Evolutionary conservation across 257 asterid species (phyloP).

Genomic region (Ajuga chamaepitys): DNA sequence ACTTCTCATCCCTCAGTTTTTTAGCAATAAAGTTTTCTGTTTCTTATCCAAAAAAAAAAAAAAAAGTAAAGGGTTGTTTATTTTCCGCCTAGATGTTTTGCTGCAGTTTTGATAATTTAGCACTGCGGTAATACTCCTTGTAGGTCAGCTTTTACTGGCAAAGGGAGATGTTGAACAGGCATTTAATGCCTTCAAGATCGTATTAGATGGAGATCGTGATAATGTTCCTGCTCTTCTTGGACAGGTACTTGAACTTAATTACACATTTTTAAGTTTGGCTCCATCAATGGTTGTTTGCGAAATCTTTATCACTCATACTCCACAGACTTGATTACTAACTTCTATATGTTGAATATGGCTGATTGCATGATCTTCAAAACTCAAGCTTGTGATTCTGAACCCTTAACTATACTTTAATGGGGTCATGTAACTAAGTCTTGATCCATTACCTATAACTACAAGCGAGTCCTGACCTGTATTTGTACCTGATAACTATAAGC

Average conservation of each 20-base stretch:
- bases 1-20: too few relatives aligned
- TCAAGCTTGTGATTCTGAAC: not conserved
- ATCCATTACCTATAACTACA: not conserved
- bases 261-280: not conserved
- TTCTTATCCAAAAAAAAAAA: too few relatives aligned
- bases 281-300: not conserved
- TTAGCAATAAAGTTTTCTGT: too few relatives aligned
- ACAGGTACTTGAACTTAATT: constrained; percentile 50
- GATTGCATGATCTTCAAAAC: not conserved
- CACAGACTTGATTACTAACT: not conserved
- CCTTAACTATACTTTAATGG: too few relatives aligned
- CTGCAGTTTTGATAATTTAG: constrained; percentile 4
- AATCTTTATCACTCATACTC: not conserved
- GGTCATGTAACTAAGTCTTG: not conserved
- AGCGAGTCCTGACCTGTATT: not conserved
- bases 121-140: constrained; percentile 13
- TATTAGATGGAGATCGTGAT: constrained; percentile 86
- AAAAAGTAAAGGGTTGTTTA: too few relatives aligned
- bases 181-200: constrained; percentile 84
- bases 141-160: constrained; percentile 97
- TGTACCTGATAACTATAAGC: too few relatives aligned
- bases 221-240: constrained; percentile 98
- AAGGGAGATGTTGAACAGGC: constrained; percentile 96
- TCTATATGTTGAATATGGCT: not conserved
- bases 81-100: not conserved